Percentiles rank a stretch among this genome's conserved stretches.
Conservation (phyloP, 2,329 filamentous ascomycete species). For the Xylariaceae sp. region DNA sequence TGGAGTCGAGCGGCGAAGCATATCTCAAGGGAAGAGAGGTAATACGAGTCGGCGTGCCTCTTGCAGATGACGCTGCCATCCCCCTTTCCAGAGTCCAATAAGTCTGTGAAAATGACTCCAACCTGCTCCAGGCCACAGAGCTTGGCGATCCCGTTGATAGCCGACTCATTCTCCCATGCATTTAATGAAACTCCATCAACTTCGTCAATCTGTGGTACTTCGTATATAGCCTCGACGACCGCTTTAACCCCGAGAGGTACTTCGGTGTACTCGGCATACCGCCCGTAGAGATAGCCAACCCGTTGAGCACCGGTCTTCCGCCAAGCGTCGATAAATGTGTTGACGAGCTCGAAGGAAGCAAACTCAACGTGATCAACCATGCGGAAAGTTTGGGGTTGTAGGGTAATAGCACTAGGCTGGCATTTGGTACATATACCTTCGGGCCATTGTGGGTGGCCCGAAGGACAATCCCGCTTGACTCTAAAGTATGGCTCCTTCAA, state of each 20-base stretch:
- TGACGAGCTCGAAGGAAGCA: slow-evolving; percentile 80
- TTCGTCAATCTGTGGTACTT: slow-evolving; percentile 90
- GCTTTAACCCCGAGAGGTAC: slow-evolving; percentile 95
- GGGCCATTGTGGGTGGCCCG: slow-evolving; percentile 91
- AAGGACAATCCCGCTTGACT: slow-evolving; percentile 87
- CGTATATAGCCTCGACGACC: slow-evolving; percentile 95
- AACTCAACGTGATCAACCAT: slow-evolving; percentile 99
- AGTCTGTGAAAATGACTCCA: slow-evolving; percentile 93
- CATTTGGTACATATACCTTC: slow-evolving; percentile 98
- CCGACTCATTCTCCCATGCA: slow-evolving; percentile 84
- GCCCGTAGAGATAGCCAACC: slow-evolving; percentile 88
- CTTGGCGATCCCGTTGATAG: slow-evolving; percentile 79
- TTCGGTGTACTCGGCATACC: slow-evolving; percentile 88
- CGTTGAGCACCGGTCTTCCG: slow-evolving; percentile 83
- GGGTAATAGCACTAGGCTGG: slow-evolving; percentile 93
- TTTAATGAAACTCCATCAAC: slow-evolving; percentile 84
- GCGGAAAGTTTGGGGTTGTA: slow-evolving; percentile 91
- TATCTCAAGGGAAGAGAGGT: slow-evolving; percentile 89
- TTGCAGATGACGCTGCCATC: slow-evolving; percentile 93
- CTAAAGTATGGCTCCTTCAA: slow-evolving; percentile 92
- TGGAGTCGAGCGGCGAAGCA: slow-evolving; percentile 88
- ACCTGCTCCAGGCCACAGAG: slow-evolving; percentile 87
- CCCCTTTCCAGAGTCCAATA: slow-evolving; percentile 79
- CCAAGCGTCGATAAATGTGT: slow-evolving; percentile 93
- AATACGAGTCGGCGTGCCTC: slow-evolving; percentile 94